Base-by-base conservation (phyloP, 2,329 filamentous ascomycete species). In the Parascedosporium putredinis region DNA sequence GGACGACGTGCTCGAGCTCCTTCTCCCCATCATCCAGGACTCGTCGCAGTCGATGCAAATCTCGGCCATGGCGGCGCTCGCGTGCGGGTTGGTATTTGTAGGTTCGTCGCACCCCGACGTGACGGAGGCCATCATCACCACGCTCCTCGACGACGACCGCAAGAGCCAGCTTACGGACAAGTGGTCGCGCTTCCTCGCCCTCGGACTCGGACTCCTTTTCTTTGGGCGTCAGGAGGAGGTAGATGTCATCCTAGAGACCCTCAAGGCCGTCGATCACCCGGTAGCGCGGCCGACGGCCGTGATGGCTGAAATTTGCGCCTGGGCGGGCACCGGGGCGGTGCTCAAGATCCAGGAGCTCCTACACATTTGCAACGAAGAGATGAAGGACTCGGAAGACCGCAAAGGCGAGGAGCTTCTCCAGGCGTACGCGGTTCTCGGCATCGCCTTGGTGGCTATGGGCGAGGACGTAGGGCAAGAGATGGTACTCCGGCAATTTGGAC, bases 381-480 rank as follows among this genome's bases (percentile, higher is more conserved):
- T 96, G 55, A 93, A 97, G 59, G 91, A 95, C 56, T 84, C 86
- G 49, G 89, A 95, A 36, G 88, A 95, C 57, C 95, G 94, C 75
- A 93, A 93, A 72, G 88, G 88, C 23, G 91, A 97, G 57, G 91
- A 97, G 69, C 75, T 98, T 50, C 81, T 96, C 44, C 94, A 98
- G 66, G 86, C 90, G 3, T 98, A 98, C 62, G 93, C 93, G 50
- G 91, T 98, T 3, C 78, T 98, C 51, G 94, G 93, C 58, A 83
- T 98, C 52, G 91, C 88, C 10, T 73, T 98, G 50, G 93, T 98
- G 51, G 85, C 91, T 14, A 98, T 98, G 93, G 93, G 93, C 53
- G 93, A 98, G 65, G 94, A 98, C 52, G 84, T 98, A 51, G 94
- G 94, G 4, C 93, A 98, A 65, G 93, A 98, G 64, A 98, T 98